A percentile compares a stretch with the other conserved stretches of the same genome.
Evolutionary conservation across 192 early-diverging fungal genomes (phyloP).

Genomic region (Podila clonocystis): DNA sequence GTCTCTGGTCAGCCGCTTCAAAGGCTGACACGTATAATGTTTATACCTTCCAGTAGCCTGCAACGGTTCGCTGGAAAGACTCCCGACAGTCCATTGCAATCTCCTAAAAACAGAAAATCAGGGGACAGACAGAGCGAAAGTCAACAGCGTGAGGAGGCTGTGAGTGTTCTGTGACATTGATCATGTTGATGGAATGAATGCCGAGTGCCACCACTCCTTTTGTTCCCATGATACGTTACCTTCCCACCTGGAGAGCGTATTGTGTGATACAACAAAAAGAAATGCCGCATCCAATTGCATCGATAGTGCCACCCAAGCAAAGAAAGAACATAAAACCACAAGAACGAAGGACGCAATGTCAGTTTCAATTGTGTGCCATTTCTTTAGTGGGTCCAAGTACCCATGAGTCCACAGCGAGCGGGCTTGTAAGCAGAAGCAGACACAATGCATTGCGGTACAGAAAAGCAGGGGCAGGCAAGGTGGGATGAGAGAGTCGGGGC

Average conservation of each 20-base stretch:
- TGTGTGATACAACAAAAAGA: not conserved
- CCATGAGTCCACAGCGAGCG: no score
- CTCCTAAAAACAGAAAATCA: conserved; percentile 11
- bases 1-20: no score
- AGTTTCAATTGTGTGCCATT: no score
- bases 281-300: not conserved
- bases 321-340: no score
- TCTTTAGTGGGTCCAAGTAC: no score
- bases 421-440: no score
- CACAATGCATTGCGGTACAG: no score
- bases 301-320: not conserved
- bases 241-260: conserved; percentile 31
- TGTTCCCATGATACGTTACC: conserved; percentile 2
- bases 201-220: not conserved
- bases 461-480: no score
- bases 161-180: not conserved
- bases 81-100: conserved; percentile 40
- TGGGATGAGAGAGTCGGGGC: no score
- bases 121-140: not conserved
- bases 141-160: not conserved
- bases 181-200: no score
- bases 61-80: conserved; percentile 48
- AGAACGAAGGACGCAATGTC: no score
- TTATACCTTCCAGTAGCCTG: conserved; percentile 27
- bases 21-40: not conserved